Percentiles rank a stretch among this genome's conserved stretches.
These are phyloP conservation scores for Lentinula boryana DNA, from an alignment of 768 basidiomycete species.

Conservation along the genomic window DNA sequence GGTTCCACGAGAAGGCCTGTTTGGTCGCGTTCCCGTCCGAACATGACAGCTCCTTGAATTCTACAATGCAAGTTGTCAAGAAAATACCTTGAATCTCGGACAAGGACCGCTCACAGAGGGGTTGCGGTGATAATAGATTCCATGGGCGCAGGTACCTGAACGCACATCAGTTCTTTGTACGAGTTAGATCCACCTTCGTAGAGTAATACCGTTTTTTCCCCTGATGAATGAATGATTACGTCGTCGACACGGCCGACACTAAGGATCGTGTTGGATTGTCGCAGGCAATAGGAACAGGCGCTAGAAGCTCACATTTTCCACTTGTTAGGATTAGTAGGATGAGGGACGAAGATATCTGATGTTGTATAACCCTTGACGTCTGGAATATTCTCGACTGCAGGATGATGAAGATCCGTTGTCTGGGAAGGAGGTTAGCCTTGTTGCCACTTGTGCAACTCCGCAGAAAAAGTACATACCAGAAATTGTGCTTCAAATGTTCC, in stretches of 20 bases:
- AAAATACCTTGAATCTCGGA: background rate
- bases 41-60: slow-evolving; percentile 32
- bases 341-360: slow-evolving; percentile 35
- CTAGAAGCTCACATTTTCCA: slow-evolving; percentile 32
- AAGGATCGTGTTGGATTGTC: background rate
- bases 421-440: slow-evolving; percentile 3
- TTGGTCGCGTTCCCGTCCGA: slow-evolving; percentile 32
- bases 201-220: slow-evolving; percentile 20
- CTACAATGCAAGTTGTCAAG: background rate
- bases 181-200: background rate
- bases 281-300: background rate
- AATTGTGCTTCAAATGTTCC: slow-evolving; percentile 7
- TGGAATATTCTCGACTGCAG: slow-evolving; percentile 25
- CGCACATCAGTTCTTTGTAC: background rate
- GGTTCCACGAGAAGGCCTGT: slow-evolving; percentile 29
- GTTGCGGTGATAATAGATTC: slow-evolving; percentile 14
- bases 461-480: background rate
- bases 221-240: slow-evolving; percentile 19
- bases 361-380: slow-evolving; percentile 35
- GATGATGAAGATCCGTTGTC: slow-evolving; percentile 20
- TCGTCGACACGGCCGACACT: slow-evolving; percentile 34
- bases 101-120: slow-evolving; percentile 20
- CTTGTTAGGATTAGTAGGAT: slow-evolving; percentile 31
- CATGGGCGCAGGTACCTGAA: slow-evolving; percentile 23
- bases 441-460: background rate